Evolutionary conservation across 2,329 filamentous ascomycete genomes (phyloP).

Genomic region (Colletotrichum sp.): DNA sequence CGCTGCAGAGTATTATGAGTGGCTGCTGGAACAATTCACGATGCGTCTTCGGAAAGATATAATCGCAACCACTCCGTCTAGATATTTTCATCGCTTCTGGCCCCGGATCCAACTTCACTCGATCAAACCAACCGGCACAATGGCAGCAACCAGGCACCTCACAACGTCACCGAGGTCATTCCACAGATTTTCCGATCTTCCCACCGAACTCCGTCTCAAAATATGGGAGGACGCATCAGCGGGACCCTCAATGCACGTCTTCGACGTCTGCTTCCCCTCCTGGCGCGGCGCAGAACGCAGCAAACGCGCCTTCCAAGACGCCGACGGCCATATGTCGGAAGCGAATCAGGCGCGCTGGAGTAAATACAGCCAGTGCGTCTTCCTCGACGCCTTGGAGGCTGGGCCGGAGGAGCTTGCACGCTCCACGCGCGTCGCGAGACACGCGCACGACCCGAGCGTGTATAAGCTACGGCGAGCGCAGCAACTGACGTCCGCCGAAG

Average conservation of each 20-base stretch:
- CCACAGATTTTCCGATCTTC: slow-evolving; percentile 6
- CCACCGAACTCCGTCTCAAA: slow-evolving; percentile 12
- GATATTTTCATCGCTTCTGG: background rate
- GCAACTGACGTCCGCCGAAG: slow-evolving; percentile 16
- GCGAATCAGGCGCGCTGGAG: background rate
- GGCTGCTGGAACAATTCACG: background rate
- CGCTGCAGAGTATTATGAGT: background rate
- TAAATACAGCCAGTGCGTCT: slow-evolving; percentile 12
- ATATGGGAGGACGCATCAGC: slow-evolving; percentile 16
- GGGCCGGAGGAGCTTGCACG: background rate
- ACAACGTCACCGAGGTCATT: background rate
- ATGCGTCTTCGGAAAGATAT: background rate
- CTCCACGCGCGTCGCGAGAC: background rate
- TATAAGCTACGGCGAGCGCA: slow-evolving; percentile 1
- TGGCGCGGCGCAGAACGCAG: slow-evolving; percentile 14
- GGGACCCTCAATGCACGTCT: slow-evolving; percentile 30
- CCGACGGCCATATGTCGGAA: background rate
- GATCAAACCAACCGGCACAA: background rate
- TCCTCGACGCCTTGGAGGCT: slow-evolving; percentile 8
- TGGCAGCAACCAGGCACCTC: slow-evolving; percentile 30
- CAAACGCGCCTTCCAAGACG: background rate
- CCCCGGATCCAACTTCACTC: background rate
- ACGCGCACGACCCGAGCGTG: background rate
- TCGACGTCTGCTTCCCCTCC: slow-evolving; percentile 32
- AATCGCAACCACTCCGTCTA: background rate